phyloP scores from a whole-genome alignment of 140 eudicot species.

The Flaveria floridana region DNA sequence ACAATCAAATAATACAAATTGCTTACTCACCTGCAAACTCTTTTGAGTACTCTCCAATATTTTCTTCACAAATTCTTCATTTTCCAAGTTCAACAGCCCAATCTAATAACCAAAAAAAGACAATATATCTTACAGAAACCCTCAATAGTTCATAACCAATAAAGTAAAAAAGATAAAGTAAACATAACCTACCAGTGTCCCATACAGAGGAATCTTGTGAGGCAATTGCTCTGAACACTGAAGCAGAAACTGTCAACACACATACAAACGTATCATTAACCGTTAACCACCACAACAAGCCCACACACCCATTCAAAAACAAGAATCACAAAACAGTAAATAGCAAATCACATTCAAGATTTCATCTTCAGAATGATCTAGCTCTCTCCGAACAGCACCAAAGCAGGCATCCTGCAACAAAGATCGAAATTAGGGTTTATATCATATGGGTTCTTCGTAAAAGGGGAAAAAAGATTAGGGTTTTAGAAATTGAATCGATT shows the following conservation, averaged over 20 bases:
- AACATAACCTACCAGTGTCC: conserved; percentile 66
- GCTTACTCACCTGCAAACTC: conserved; percentile 67
- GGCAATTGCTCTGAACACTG: conserved; percentile 97
- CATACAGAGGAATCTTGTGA: conserved; percentile 91
- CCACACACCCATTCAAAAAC: not conserved
- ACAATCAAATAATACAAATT: not conserved
- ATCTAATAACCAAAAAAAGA: conserved; percentile 45
- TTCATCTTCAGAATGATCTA: conserved; percentile 62
- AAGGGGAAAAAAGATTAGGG: conserved; percentile 15
- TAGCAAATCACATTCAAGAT: conserved; percentile 50
- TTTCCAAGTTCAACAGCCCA: conserved; percentile 87
- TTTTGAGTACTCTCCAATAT: conserved; percentile 61
- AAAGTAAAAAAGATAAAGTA: not conserved
- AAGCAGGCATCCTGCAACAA: conserved; percentile 71
- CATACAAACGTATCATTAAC: not conserved
- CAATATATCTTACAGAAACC: not conserved
- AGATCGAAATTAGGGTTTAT: not conserved
- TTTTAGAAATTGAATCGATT: not conserved
- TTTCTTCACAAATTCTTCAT: conserved; percentile 71
- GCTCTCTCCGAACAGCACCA: conserved; percentile 72
- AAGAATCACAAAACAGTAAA: not conserved
- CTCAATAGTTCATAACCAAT: not conserved
- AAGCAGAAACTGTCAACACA: conserved; percentile 64
- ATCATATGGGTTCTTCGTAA: not conserved
- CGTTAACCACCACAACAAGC: not conserved